Conservation (phyloP, 2,329 filamentous ascomycete genomes). For the Camptophora hylomeconis region DNA sequence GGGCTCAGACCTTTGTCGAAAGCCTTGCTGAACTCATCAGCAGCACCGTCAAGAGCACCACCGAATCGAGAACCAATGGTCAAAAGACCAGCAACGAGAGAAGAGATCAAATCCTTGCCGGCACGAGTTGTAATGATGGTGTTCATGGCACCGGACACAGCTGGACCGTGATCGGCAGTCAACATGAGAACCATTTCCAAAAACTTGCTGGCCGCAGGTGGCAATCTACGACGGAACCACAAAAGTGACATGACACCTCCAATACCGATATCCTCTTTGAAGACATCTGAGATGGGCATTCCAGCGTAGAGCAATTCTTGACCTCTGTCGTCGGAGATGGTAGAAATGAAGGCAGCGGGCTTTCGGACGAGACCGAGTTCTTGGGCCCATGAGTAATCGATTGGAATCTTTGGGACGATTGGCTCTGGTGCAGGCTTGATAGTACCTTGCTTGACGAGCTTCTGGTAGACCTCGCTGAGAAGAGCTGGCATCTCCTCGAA, state of each 20-base stretch:
- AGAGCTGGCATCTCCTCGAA: conserved; percentile 84
- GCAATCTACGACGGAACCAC: conserved; percentile 98
- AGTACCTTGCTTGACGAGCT: conserved; percentile 69
- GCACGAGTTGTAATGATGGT: conserved; percentile 99
- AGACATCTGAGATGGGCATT: conserved; percentile 99
- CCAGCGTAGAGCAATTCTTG: conserved; percentile 97
- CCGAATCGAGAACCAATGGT: conserved; percentile 97
- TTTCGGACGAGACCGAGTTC: conserved; percentile 99
- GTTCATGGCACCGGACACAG: conserved; percentile 99
- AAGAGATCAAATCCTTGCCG: conserved; percentile 94
- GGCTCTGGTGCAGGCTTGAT: conserved; percentile 83
- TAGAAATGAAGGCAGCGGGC: conserved; percentile 98
- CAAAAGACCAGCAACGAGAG: conserved; percentile 88
- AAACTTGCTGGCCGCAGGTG: conserved; percentile 94
- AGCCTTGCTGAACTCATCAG: conserved; percentile 95
- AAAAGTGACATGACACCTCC: conserved; percentile 99
- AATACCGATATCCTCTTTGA: conserved; percentile 97
- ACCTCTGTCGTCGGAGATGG: conserved; percentile 98
- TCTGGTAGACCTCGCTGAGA: conserved; percentile 73
- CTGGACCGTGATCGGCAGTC: conserved; percentile 96
- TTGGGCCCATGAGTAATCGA: conserved; percentile 99
- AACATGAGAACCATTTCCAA: conserved; percentile 99
- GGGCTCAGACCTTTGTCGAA: conserved; percentile 97
- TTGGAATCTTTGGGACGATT: conserved; percentile 93
- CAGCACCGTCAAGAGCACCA: conserved; percentile 93